phyloP scores from a whole-genome alignment of 2,329 filamentous ascomycete species.

The Clathrospora elynae region DNA sequence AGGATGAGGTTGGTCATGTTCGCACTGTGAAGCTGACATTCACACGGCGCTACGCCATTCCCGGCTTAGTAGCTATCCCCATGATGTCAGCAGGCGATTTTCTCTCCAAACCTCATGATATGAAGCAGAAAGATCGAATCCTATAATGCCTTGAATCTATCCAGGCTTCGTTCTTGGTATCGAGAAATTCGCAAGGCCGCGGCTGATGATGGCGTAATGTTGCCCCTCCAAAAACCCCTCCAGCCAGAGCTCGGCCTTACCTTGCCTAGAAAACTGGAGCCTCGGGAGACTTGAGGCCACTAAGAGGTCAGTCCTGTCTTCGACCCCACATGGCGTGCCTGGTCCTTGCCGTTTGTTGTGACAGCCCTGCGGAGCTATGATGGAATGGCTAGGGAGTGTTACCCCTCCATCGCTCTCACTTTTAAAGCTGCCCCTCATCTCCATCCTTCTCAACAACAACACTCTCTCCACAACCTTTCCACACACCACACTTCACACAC shows the following conservation, averaged over 20 bases:
- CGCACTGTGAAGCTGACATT: too few relatives aligned
- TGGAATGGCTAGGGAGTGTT: slow-evolving; percentile 12
- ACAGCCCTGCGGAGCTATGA: slow-evolving; percentile 15
- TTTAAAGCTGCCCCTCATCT: slow-evolving; percentile 24
- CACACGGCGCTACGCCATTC: neutral
- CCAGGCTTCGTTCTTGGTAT: too few relatives aligned
- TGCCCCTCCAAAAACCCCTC: slow-evolving; percentile 15
- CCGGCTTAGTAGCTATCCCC: neutral
- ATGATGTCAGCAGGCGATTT: too few relatives aligned
- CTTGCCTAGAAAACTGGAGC: neutral
- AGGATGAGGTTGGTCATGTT: too few relatives aligned
- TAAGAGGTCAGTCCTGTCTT: slow-evolving; percentile 9
- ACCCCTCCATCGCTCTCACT: slow-evolving; percentile 19
- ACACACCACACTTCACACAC: slow-evolving; percentile 6
- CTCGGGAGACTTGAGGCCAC: neutral
- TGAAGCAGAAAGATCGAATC: too few relatives aligned
- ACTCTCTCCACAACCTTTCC: slow-evolving; percentile 21
- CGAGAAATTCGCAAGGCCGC: too few relatives aligned
- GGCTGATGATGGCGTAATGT: slow-evolving; percentile 7
- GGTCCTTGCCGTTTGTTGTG: slow-evolving; percentile 12
- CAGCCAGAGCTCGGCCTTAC: slow-evolving; percentile 12
- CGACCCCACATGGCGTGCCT: slow-evolving; percentile 12
- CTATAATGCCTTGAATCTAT: too few relatives aligned
- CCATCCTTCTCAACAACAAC: slow-evolving; percentile 17
- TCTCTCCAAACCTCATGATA: too few relatives aligned